These are phyloP conservation scores for Aspergillus aculeatinus DNA, from an alignment of 2,329 filamentous ascomycete species.

Conservation along the genomic window DNA sequence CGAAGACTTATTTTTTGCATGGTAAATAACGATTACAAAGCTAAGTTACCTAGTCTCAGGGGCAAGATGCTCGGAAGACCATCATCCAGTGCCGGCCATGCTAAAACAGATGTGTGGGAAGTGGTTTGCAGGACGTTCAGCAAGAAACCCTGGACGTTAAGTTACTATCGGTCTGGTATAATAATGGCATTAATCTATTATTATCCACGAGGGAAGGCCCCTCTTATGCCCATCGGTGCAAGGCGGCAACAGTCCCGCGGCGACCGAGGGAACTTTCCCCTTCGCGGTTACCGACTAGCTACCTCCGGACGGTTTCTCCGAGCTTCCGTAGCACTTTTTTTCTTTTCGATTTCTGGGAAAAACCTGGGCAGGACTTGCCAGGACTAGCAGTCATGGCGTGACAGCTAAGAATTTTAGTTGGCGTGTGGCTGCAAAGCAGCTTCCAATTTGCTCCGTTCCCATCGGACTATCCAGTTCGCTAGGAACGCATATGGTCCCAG, in stretches of 20 bases:
- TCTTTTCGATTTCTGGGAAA: background rate
- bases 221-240: background rate
- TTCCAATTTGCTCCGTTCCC: constrained; percentile 15
- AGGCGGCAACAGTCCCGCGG: background rate
- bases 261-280: background rate
- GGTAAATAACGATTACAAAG: background rate
- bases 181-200: background rate
- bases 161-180: background rate
- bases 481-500: constrained; percentile 10
- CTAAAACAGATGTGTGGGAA: background rate
- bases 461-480: constrained; percentile 12
- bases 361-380: constrained; percentile 3
- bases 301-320: constrained; percentile 16
- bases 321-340: constrained; percentile 7
- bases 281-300: constrained; percentile 3
- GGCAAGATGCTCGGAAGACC: background rate
- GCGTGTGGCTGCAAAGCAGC: constrained; percentile 18
- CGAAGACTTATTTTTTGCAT: background rate
- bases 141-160: background rate
- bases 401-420: constrained; percentile 21
- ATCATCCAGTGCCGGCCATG: background rate
- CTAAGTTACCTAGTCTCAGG: background rate
- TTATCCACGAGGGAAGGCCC: background rate
- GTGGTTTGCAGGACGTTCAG: background rate
- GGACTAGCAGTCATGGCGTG: constrained; percentile 14